Conservation (phyloP, 306 rosid species). For the Medicago ruthenica region DNA sequence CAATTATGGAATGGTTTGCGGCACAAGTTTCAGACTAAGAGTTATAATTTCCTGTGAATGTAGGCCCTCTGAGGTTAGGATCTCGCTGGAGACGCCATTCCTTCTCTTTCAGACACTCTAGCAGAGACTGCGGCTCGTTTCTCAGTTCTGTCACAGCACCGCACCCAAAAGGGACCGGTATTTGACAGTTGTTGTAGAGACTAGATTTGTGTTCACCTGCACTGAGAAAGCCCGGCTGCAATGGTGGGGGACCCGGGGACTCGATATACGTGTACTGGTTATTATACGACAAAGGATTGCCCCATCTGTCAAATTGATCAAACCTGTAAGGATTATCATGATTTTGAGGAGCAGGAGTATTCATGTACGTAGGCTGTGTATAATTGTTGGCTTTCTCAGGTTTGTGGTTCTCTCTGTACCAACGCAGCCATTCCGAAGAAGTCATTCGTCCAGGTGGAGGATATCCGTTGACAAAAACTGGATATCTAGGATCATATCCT, state of each 20-base stretch:
- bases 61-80: conserved; percentile 60
- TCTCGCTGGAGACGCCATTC: conserved; percentile 78
- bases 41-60: conserved; percentile 68
- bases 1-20: conserved; percentile 10
- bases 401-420: conserved; percentile 68
- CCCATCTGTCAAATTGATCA: conserved; percentile 58
- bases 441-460: conserved; percentile 72
- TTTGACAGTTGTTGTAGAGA: conserved; percentile 61
- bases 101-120: conserved; percentile 74
- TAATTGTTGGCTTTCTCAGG: conserved; percentile 50
- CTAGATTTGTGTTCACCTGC: conserved; percentile 54
- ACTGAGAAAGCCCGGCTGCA: conserved; percentile 58
- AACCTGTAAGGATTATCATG: conserved; percentile 50
- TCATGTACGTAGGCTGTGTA: conserved; percentile 49
- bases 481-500: conserved; percentile 53
- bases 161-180: conserved; percentile 63
- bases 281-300: conserved; percentile 49
- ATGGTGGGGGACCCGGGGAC: conserved; percentile 56
- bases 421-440: conserved; percentile 97
- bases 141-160: conserved; percentile 66
- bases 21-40: conserved; percentile 10
- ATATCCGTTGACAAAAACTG: conserved; percentile 46
- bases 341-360: conserved; percentile 52
- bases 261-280: conserved; percentile 56
- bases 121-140: conserved; percentile 73